phyloP scores from a whole-genome alignment of 345 rosid species.

The Isatis tinctoria region DNA sequence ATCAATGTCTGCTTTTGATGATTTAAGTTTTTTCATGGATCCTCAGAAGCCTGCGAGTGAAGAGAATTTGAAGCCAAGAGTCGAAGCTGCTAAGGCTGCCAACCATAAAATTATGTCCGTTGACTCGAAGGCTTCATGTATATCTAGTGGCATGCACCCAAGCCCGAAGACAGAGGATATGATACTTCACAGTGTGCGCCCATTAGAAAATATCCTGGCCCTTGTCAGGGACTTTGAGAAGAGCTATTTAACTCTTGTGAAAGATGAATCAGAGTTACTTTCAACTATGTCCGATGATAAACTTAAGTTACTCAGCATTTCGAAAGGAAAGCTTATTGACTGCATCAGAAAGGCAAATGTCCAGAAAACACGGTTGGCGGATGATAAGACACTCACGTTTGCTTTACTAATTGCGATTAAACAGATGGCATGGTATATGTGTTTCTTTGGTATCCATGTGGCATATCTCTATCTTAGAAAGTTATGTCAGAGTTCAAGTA shows the following conservation, averaged over 20 bases:
- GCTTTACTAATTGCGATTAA: conserved; percentile 48
- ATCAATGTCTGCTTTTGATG: conserved; percentile 68
- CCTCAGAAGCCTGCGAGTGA: conserved; percentile 47
- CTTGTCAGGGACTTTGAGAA: conserved; percentile 41
- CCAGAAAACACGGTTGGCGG: conserved; percentile 26
- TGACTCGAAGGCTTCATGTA: conserved; percentile 25
- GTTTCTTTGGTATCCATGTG: conserved; percentile 54
- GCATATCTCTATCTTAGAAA: conserved; percentile 43
- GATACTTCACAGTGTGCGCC: conserved; percentile 37
- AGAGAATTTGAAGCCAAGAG: conserved; percentile 35
- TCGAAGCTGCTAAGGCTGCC: conserved; percentile 26
- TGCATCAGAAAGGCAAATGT: conserved; percentile 38
- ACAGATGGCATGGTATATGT: conserved; percentile 58
- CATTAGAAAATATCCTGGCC: conserved; percentile 41
- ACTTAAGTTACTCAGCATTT: conserved; percentile 42
- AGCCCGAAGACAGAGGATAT: conserved; percentile 35
- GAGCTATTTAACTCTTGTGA: conserved; percentile 49
- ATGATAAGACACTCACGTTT: conserved; percentile 41
- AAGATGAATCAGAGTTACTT: conserved; percentile 42
- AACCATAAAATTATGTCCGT: conserved; percentile 31
- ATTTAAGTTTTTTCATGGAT: conserved; percentile 87
- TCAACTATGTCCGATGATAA: conserved; percentile 35
- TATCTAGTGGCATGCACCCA: conserved; percentile 26
- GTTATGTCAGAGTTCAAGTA: conserved; percentile 40
- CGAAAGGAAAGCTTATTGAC: conserved; percentile 47